Base-by-base conservation (phyloP, 2,329 filamentous ascomycete genomes). In the Davidsoniella neocaledoniae region DNA sequence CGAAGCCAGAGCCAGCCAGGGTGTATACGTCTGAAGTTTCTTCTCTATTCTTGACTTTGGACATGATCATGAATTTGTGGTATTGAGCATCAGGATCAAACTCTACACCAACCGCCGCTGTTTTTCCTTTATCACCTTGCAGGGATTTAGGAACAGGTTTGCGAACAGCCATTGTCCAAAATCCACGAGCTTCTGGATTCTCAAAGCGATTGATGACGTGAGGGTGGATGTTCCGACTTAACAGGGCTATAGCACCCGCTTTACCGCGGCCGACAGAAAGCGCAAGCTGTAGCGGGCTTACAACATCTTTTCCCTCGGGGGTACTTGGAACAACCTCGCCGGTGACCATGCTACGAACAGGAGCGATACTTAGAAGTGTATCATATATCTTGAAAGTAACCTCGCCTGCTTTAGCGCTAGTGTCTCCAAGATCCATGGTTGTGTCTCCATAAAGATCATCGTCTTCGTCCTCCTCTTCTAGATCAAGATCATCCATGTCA, bases 21-120 rank as follows among this genome's bases (percentile, higher is more conserved):
- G 77, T 74, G 58, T 88, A 88, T 2, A 93, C 80, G 50, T 85
- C 79, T 1, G 86, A 90, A 41, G 78, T 80, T 62, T 90, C 85
- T 51, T 77, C 80, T 1, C 79, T 81, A 52, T 80, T 76, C 44
- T 77, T 73, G 7, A 77, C 70, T 64, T 86, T 86, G 44, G 84
- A 83, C 21, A 90, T 77, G 56, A 95, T 85, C 69, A 94, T 78
- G 58, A 85, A 90, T 60, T 79, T 79, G 61, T 90, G 82, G 56
- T 81, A 80, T 55, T 81, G 76, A 2, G 73, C 72, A 40, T 78
- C 72, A 1, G 68, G 64, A 42, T 74, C 73, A 44, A 53, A 53
- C 53, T 79, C 76, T n/a, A 64, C 67, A 2, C 66, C 67, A 1
- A 73, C 63, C 10, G 68, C 68, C 7, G 68, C 63, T 3, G 71